phyloP scores from a whole-genome alignment of 768 basidiomycete species.

The Postia placenta region DNA sequence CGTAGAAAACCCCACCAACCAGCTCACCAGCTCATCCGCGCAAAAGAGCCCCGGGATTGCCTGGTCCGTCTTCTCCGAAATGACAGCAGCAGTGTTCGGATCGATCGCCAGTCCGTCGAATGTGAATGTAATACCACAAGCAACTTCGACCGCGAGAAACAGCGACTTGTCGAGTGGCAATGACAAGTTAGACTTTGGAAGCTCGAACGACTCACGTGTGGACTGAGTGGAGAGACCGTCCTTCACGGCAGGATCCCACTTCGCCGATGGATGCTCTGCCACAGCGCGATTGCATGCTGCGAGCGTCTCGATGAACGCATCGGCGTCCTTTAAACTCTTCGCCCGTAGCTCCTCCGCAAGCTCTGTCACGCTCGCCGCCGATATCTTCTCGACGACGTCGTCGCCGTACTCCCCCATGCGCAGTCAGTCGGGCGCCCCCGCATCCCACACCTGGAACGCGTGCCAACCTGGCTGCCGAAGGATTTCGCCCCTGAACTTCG shows the following conservation, averaged over 20 bases:
- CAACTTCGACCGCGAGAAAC: constrained; percentile 61
- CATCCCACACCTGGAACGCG: constrained; percentile 66
- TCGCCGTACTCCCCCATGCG: constrained; percentile 65
- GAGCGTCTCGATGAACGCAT: constrained; percentile 40
- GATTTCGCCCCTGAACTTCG: constrained; percentile 58
- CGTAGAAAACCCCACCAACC: constrained; percentile 57
- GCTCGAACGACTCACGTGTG: constrained; percentile 24
- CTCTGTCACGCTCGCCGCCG: constrained; percentile 39
- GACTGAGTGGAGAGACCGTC: constrained; percentile 55
- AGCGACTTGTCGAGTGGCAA: constrained; percentile 44
- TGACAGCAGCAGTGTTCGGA: constrained; percentile 44
- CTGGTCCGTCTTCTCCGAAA: constrained; percentile 34
- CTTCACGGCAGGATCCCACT: constrained; percentile 62
- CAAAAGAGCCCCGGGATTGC: constrained; percentile 54
- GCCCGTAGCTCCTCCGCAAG: constrained; percentile 41
- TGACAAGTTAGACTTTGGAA: constrained; percentile 69
- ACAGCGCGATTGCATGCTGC: constrained; percentile 47
- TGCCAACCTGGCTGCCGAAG: constrained; percentile 50
- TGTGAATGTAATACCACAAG: constrained; percentile 69
- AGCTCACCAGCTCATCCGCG: constrained; percentile 67
- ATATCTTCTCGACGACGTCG: constrained; percentile 50
- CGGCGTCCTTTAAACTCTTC: constrained; percentile 40
- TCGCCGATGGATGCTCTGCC: constrained; percentile 26
- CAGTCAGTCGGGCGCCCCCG: constrained; percentile 35
- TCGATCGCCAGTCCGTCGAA: constrained; percentile 65